Evolutionary conservation across 1,284 basidiomycete species (phyloP).

Genomic region (Sphaerobolus stellatus): DNA sequence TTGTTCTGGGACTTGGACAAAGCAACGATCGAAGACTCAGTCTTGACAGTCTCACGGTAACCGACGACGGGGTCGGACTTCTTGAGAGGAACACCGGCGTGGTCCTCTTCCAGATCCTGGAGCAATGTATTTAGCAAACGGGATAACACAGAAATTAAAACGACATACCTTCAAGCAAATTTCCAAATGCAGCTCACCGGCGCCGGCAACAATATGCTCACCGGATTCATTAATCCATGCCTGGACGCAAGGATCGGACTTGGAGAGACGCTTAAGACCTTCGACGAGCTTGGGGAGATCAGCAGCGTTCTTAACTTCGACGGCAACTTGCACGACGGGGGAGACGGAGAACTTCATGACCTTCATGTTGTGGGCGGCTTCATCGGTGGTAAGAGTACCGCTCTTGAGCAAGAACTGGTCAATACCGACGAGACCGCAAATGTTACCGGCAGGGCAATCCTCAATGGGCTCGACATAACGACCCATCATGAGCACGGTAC

Average conservation of each 20-base stretch:
- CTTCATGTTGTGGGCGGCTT: conserved; percentile 99
- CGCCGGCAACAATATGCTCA: conserved; percentile 99
- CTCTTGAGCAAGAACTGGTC: conserved; percentile 99
- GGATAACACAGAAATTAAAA: conserved; percentile 1
- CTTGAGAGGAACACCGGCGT: conserved; percentile 99
- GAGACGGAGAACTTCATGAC: conserved; percentile 99
- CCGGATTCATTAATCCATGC: conserved; percentile 91
- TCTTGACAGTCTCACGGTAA: conserved; percentile 97
- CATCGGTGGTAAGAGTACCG: conserved; percentile 95
- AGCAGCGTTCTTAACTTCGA: conserved; percentile 99
- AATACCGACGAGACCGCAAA: conserved; percentile 98
- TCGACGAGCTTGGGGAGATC: conserved; percentile 99
- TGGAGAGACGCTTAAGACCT: conserved; percentile 99
- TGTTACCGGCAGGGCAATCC: conserved; percentile 99
- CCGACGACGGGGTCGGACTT: conserved; percentile 98
- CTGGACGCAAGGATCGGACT: conserved; percentile 99
- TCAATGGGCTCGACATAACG: conserved; percentile 98
- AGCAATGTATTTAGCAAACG: background rate
- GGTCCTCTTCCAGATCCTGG: conserved; percentile 97
- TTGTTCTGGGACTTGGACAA: conserved; percentile 99
- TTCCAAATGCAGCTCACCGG: conserved; percentile 98
- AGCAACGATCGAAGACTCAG: conserved; percentile 94
- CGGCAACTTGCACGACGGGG: conserved; percentile 98
- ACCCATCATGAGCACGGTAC: conserved; percentile 99
- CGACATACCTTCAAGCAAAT: conserved; percentile 91